A percentile compares a stretch with the other conserved stretches of the same genome.
These are phyloP conservation scores for Phanerochaete carnosa DNA, from an alignment of 768 basidiomycete species.

Conservation along the genomic window DNA sequence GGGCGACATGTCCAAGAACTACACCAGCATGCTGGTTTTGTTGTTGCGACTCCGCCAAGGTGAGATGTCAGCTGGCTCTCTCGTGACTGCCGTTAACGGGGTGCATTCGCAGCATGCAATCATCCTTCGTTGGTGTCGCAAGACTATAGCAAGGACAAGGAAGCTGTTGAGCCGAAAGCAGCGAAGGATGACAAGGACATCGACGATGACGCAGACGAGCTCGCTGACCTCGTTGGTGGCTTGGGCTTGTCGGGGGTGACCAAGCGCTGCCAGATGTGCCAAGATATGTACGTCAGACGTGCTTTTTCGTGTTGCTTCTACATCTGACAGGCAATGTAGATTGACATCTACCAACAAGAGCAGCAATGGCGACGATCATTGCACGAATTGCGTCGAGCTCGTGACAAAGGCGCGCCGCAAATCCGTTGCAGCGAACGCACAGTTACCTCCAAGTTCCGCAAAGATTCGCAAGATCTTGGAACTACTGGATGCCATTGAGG, in stretches of 20 bases:
- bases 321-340: neutral
- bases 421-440: constrained; percentile 26
- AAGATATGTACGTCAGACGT: constrained; percentile 47
- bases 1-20: constrained; percentile 44
- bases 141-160: constrained; percentile 69
- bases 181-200: constrained; percentile 50
- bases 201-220: constrained; percentile 66
- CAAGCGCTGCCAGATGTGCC: constrained; percentile 80
- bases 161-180: constrained; percentile 68
- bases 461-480: constrained; percentile 85
- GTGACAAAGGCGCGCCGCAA: constrained; percentile 45
- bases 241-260: constrained; percentile 50
- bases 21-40: constrained; percentile 68
- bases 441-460: constrained; percentile 69
- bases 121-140: constrained; percentile 82
- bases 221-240: constrained; percentile 69
- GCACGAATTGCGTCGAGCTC: constrained; percentile 50
- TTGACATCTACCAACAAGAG: constrained; percentile 24
- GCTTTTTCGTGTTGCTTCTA: neutral
- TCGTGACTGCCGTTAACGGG: neutral
- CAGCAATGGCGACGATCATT: constrained; percentile 33
- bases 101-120: constrained; percentile 65
- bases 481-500: constrained; percentile 62
- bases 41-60: constrained; percentile 89
- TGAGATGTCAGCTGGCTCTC: constrained; percentile 25